These are phyloP conservation scores for Colletotrichum tabaci DNA, from an alignment of 2,329 filamentous ascomycete genomes.

Conservation along the genomic window DNA sequence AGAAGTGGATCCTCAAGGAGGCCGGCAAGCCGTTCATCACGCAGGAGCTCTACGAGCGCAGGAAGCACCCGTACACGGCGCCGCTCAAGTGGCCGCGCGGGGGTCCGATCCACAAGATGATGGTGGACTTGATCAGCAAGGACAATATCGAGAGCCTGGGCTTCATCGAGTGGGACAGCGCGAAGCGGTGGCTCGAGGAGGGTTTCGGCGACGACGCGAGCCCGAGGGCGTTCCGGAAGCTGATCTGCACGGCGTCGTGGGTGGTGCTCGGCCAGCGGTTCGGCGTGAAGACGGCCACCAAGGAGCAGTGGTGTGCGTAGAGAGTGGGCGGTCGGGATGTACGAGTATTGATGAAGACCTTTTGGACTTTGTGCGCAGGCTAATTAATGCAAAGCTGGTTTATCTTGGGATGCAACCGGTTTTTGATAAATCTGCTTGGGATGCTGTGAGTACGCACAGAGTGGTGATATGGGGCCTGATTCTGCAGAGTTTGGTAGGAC, in stretches of 20 bases:
- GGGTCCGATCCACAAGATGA: slow-evolving; percentile 59
- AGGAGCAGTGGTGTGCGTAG: slow-evolving; percentile 7
- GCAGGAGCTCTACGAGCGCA: slow-evolving; percentile 64
- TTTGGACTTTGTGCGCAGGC: not conserved
- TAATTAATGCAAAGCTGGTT: not conserved
- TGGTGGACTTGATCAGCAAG: slow-evolving; percentile 51
- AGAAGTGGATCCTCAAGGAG: slow-evolving; percentile 68
- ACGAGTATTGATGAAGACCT: not conserved
- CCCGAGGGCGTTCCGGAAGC: slow-evolving; percentile 35
- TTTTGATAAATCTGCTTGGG: not conserved
- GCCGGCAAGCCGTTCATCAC: slow-evolving; percentile 56
- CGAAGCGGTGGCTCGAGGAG: slow-evolving; percentile 52
- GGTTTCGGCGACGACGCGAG: slow-evolving; percentile 57
- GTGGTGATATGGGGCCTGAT: not conserved
- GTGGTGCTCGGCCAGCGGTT: slow-evolving; percentile 35
- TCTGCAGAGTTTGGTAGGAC: not conserved
- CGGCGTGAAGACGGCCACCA: slow-evolving; percentile 35
- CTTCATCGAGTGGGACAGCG: slow-evolving; percentile 56
- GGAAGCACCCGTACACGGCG: slow-evolving; percentile 66
- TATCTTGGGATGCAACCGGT: not conserved
- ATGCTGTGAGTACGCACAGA: not conserved
- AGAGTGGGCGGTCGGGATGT: not conserved
- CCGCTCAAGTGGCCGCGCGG: slow-evolving; percentile 57
- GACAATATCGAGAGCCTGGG: slow-evolving; percentile 56
- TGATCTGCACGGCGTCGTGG: slow-evolving; percentile 30